phyloP scores from a whole-genome alignment of 176 grass and related monocot genomes.

The Aegilops speltoides region DNA sequence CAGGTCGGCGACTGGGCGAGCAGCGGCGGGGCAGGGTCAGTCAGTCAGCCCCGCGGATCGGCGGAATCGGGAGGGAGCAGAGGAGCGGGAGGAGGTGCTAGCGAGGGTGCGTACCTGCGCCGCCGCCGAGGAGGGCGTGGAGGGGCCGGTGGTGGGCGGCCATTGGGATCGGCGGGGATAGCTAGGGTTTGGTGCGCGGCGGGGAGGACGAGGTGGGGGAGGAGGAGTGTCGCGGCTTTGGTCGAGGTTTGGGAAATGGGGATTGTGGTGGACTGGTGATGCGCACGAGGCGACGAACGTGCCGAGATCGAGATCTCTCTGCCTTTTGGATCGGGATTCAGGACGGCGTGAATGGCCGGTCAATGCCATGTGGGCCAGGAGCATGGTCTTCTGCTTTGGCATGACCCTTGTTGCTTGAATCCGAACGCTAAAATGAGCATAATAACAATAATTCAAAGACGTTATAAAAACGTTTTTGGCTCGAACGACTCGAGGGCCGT shows the following conservation, averaged over 20 bases:
- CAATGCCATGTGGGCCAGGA: not conserved
- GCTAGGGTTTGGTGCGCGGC: slow-evolving; percentile 27
- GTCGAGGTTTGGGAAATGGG: slow-evolving; percentile 28
- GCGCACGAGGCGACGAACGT: slow-evolving; percentile 7
- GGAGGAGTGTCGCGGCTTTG: not conserved
- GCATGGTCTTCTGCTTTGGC: too few species aligned
- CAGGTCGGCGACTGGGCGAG: slow-evolving; percentile 74
- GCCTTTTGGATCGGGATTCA: slow-evolving; percentile 11
- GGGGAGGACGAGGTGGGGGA: not conserved
- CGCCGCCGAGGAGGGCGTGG: slow-evolving; percentile 72
- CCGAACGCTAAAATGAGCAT: not conserved
- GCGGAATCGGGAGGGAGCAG: not conserved
- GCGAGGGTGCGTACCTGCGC: slow-evolving; percentile 50
- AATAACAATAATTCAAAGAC: too few species aligned
- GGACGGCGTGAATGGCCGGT: not conserved
- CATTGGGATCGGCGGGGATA: slow-evolving; percentile 27
- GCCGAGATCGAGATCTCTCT: not conserved
- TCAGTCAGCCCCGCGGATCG: slow-evolving; percentile 18
- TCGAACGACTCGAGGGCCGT: too few species aligned
- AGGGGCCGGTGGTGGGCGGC: slow-evolving; percentile 53
- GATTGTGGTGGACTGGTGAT: not conserved
- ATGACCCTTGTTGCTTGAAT: not conserved
- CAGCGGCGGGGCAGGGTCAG: not conserved
- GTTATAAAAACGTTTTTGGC: too few species aligned
- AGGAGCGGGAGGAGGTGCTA: not conserved